These are phyloP conservation scores for Staphylotrichum longicolle DNA, from an alignment of 495 filamentous ascomycete genomes.

Conservation along the genomic window DNA sequence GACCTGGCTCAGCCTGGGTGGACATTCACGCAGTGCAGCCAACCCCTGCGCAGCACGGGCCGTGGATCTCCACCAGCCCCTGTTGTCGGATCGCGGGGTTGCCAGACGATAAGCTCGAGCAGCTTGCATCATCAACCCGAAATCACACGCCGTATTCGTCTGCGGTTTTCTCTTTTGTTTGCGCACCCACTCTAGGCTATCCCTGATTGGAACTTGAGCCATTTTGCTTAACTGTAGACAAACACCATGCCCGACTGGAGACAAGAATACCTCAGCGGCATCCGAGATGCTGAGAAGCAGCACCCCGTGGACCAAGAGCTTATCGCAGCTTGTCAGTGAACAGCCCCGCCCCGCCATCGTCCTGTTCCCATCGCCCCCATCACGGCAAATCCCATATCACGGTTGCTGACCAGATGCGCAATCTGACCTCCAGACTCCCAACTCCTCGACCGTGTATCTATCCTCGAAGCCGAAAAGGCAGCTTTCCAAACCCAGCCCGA, in stretches of 20 bases:
- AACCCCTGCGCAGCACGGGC: background rate
- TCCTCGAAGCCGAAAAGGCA: conserved; percentile 53
- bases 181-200: too few relatives aligned
- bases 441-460: conserved; percentile 64
- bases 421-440: conserved; percentile 54
- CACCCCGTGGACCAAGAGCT: conserved; percentile 47
- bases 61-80: background rate
- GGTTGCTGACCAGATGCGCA: conserved; percentile 18
- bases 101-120: conserved; percentile 6
- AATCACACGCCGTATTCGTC: background rate
- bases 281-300: conserved; percentile 43
- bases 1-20: too few relatives aligned
- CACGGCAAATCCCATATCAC: too few relatives aligned
- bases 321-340: conserved; percentile 44
- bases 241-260: conserved; percentile 46
- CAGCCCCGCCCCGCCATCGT: conserved; percentile 8
- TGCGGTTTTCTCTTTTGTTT: background rate
- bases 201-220: too few relatives aligned
- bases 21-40: conserved; percentile 4
- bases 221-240: background rate
- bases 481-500: conserved; percentile 31
- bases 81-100: conserved; percentile 3
- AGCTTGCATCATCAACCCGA: conserved; percentile 13
- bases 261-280: conserved; percentile 44
- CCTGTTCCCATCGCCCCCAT: background rate